Evolutionary conservation across 768 basidiomycete genomes (phyloP).

Genomic region (Russula dissimulans): DNA sequence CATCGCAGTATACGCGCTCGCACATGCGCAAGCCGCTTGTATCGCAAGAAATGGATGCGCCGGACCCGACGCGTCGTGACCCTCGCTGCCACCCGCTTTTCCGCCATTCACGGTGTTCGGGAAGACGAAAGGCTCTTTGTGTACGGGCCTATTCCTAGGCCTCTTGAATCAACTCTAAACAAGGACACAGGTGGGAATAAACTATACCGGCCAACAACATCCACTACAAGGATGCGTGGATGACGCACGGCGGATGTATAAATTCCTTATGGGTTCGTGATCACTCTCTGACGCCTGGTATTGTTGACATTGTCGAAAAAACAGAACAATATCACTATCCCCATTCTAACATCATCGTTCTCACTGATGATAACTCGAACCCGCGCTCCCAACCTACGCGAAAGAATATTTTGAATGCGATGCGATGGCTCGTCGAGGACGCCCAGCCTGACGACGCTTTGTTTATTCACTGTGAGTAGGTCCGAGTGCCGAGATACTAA

Average conservation of each 20-base stretch:
- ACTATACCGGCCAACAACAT: constrained; percentile 63
- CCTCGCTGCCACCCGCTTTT: constrained; percentile 31
- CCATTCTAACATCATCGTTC: constrained; percentile 72
- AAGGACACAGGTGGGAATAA: constrained; percentile 68
- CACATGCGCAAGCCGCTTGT: background rate
- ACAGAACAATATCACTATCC: constrained; percentile 21
- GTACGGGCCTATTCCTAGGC: constrained; percentile 35
- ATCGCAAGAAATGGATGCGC: constrained; percentile 2
- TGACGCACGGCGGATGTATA: constrained; percentile 72
- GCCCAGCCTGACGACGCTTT: constrained; percentile 78
- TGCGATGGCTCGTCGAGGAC: constrained; percentile 85
- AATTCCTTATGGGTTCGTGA: constrained; percentile 64
- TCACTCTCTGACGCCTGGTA: background rate
- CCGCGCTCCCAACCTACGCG: constrained; percentile 62
- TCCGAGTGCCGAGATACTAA: background rate
- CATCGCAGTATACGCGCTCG: background rate
- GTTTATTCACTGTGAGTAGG: constrained; percentile 74
- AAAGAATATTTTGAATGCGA: constrained; percentile 75
- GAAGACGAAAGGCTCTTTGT: constrained; percentile 80
- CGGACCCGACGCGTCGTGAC: background rate
- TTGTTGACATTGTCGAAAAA: background rate
- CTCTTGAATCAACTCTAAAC: background rate
- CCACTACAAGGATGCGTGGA: constrained; percentile 83
- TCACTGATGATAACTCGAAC: constrained; percentile 68
- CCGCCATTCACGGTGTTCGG: constrained; percentile 84